Conservation (phyloP, 306 rosid species). For the Trifolium dubium region DNA sequence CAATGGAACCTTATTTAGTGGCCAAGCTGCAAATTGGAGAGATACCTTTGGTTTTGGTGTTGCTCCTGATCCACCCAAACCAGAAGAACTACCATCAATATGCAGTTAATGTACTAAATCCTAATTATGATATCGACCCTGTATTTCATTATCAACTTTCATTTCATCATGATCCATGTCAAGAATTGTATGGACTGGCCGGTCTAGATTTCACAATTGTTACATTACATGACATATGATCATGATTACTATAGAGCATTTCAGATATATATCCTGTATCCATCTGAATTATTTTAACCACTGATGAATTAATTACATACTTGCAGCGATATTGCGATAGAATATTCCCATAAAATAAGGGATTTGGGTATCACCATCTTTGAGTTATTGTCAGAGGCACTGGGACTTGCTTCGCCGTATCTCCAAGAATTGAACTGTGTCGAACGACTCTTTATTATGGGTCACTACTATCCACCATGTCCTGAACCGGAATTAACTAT, state of each 20-base stretch:
- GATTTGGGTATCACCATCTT: neutral
- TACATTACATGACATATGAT: no score
- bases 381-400: neutral
- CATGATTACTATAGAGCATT: neutral
- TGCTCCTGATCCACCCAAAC: conserved; percentile 47
- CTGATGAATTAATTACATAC: neutral
- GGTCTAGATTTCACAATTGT: neutral
- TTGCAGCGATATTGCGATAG: conserved; percentile 45
- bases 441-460: neutral
- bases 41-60: conserved; percentile 30
- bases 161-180: neutral
- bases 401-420: neutral
- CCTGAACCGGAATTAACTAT: conserved; percentile 46
- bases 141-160: neutral
- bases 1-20: conserved; percentile 50
- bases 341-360: conserved; percentile 47
- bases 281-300: neutral
- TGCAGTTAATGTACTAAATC: conserved; percentile 39
- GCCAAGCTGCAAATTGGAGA: conserved; percentile 34
- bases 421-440: neutral
- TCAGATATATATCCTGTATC: neutral
- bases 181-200: no score
- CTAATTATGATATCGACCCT: neutral
- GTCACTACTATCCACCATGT: conserved; percentile 43
- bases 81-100: conserved; percentile 44